Evolutionary conservation across 768 basidiomycete genomes (phyloP), one percentile per base, ranked within the genome.

Genomic region (Brasilioporus rufonigricans): DNA sequence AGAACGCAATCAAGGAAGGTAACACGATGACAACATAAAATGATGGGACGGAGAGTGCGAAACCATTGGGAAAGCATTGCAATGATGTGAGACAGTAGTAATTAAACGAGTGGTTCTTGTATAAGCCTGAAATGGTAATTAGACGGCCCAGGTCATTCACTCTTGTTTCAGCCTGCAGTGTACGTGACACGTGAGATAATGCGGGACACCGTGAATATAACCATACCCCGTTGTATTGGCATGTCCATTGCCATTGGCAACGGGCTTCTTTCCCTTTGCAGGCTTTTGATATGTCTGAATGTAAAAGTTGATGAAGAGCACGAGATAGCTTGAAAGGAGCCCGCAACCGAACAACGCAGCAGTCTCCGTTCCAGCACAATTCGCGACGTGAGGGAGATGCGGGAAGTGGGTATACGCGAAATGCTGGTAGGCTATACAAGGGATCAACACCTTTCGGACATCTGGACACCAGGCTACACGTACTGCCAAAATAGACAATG

Each of bases 221-320:
- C 48, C 69, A 18, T 59, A 75, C 71, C 63, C 68, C 52, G 65
- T 65, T 29, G 68, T 71, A 52, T 74, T 73, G 29, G 76, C 77
- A 38, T 74, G 66, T 50, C 81, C 74, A 68, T 81, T 83, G 38
- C 74, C 72, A 55, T 80, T 80, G 10, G 71, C 61, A 51, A 59
- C 46, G 10, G 55, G 23, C 19, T 55, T 63, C 65, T 59, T 66
- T 29, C 72, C 72, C 63, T 77, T 73, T 44, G 54, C 69, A 32
- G 86, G 81, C 68, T 85, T 86, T 76, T 85, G 85, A 77, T 91
- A 91, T 27, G 89, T 91, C 70, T 87, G 83, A 65, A 92, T 80
- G 74, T 93, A 93, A 75, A 93, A 93, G 72, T 93, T 91, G 80
- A 98, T 92, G 80, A 99, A 98, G 55, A 99, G 83, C 64, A 86